Percentiles rank a stretch among this genome's conserved stretches.
These are phyloP conservation scores for Cladosporium sp. DNA, from an alignment of 2,329 filamentous ascomycete genomes.

Conservation along the genomic window DNA sequence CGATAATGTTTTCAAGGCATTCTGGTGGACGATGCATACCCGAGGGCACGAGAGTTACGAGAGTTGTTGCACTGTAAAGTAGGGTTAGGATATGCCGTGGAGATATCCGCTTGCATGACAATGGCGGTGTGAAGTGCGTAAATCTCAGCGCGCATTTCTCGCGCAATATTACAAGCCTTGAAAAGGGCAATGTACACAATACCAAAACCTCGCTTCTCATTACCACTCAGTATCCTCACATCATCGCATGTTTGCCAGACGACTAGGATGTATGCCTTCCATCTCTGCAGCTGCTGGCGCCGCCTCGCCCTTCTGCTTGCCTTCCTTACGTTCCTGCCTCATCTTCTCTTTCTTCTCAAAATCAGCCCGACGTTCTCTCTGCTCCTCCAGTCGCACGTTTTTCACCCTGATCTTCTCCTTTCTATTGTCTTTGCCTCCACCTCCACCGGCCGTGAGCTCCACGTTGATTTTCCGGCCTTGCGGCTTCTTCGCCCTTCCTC, in stretches of 20 bases:
- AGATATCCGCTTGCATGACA: no score
- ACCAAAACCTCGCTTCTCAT: background rate
- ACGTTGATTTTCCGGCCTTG: constrained; percentile 76
- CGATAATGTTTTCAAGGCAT: no score
- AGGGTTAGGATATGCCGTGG: no score
- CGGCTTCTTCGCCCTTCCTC: constrained; percentile 36
- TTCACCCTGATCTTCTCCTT: constrained; percentile 74
- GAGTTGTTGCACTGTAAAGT: no score
- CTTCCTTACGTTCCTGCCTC: constrained; percentile 36
- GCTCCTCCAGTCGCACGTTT: constrained; percentile 75
- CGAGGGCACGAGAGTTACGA: no score
- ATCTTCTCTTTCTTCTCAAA: constrained; percentile 41
- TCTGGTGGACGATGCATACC: no score
- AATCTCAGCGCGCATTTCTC: background rate
- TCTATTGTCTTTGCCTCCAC: constrained; percentile 66
- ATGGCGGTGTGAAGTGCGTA: no score
- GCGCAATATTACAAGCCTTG: background rate
- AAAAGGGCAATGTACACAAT: background rate
- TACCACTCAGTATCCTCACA: background rate
- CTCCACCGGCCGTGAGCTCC: constrained; percentile 80
- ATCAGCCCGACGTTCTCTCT: constrained; percentile 51
- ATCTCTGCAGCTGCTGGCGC: constrained; percentile 11
- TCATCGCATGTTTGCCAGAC: constrained; percentile 22
- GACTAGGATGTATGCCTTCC: constrained; percentile 30
- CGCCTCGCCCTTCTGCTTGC: constrained; percentile 22